Evolutionary conservation across 768 basidiomycete species (phyloP).

Genomic region (Tricholoma hemisulphureum): DNA sequence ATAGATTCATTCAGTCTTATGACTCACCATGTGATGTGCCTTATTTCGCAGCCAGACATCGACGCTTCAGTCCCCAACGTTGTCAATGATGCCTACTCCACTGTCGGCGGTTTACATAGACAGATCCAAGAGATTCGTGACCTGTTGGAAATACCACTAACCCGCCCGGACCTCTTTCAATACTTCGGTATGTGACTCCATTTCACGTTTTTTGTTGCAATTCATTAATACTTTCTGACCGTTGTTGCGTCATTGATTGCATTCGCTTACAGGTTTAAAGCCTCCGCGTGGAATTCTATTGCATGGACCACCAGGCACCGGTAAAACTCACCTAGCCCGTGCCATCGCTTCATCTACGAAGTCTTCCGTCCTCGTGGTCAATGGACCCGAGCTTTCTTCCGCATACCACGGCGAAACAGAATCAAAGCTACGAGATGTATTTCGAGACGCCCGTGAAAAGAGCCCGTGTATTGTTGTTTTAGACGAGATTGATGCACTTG

Average conservation of each 20-base stretch:
- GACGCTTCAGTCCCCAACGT: conserved; percentile 46
- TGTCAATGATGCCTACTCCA: conserved; percentile 62
- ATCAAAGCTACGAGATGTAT: conserved; percentile 83
- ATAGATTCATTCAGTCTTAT: conserved; percentile 2
- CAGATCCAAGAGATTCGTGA: conserved; percentile 86
- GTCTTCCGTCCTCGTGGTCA: conserved; percentile 88
- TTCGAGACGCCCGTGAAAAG: conserved; percentile 74
- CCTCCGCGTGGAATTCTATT: conserved; percentile 95
- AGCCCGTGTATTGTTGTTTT: conserved; percentile 92
- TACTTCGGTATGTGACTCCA: conserved; percentile 60
- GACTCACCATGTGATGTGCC: conserved; percentile 14
- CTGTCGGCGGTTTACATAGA: conserved; percentile 83
- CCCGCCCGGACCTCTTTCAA: conserved; percentile 75
- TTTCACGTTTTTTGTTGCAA: conserved; percentile 20
- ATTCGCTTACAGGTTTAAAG: conserved; percentile 60
- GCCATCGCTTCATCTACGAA: conserved; percentile 87
- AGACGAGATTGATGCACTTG: conserved; percentile 95
- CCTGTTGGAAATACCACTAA: conserved; percentile 83
- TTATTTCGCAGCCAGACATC: conserved; percentile 40
- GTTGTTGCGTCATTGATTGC: neutral
- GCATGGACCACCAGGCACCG: conserved; percentile 95
- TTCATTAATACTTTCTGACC: neutral
- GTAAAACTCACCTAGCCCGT: conserved; percentile 94
- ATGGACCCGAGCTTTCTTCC: conserved; percentile 92
- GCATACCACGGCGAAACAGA: conserved; percentile 99